Evolutionary conservation across 371 early-diverging fungal genomes (phyloP).

Genomic region (Batkoa obscura): DNA sequence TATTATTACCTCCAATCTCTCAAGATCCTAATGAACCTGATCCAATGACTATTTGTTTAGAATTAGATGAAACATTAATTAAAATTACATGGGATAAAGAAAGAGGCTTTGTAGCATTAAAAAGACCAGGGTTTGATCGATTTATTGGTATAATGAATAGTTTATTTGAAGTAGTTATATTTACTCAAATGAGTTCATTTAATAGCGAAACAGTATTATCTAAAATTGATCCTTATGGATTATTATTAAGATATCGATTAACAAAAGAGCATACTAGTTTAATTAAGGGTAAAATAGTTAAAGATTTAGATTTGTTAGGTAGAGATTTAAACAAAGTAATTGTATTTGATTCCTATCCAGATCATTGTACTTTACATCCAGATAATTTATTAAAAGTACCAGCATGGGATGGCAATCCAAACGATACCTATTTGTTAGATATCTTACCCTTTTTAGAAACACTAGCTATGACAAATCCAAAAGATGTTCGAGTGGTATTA

Average conservation of each 20-base stretch:
- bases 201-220: slow-evolving; percentile 64
- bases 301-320: slow-evolving; percentile 83
- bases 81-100: slow-evolving; percentile 81
- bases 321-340: slow-evolving; percentile 83
- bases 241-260: slow-evolving; percentile 62
- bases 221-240: slow-evolving; percentile 72
- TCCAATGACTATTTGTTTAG: slow-evolving; percentile 80
- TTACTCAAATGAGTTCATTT: slow-evolving; percentile 56
- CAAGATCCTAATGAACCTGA: slow-evolving; percentile 58
- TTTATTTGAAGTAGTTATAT: slow-evolving; percentile 89
- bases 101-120: slow-evolving; percentile 85
- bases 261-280: slow-evolving; percentile 78
- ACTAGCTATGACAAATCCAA: slow-evolving; percentile 45
- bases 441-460: slow-evolving; percentile 83
- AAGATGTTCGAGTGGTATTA: slow-evolving; percentile 53
- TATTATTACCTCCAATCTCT: slow-evolving; percentile 47
- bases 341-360: slow-evolving; percentile 74
- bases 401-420: slow-evolving; percentile 70
- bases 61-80: slow-evolving; percentile 81
- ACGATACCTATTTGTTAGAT: slow-evolving; percentile 59
- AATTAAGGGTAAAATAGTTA: slow-evolving; percentile 64
- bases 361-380: slow-evolving; percentile 64
- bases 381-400: slow-evolving; percentile 72
- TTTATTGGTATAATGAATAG: slow-evolving; percentile 76
- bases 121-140: slow-evolving; percentile 87